phyloP scores from a whole-genome alignment of 2,329 filamentous ascomycete species.

The Drechslerella dactyloides region DNA sequence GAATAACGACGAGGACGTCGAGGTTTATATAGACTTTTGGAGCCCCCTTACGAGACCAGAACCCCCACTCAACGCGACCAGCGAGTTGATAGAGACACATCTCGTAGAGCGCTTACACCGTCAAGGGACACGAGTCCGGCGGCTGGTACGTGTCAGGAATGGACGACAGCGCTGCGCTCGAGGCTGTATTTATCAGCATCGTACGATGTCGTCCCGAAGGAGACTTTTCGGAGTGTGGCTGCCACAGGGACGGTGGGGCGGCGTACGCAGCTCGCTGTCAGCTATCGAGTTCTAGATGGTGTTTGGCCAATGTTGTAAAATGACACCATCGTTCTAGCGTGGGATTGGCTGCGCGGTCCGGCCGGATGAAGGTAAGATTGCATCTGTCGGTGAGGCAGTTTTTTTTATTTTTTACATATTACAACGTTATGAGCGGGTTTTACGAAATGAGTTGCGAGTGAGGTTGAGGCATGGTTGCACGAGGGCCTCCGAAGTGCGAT shows the following conservation, averaged over 20 bases:
- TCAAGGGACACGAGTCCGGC: not conserved
- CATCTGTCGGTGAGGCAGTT: no score
- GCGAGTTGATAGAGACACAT: no score
- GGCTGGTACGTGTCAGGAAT: slow-evolving; percentile 24
- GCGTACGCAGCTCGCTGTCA: not conserved
- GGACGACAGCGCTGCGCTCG: not conserved
- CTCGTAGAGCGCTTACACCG: no score
- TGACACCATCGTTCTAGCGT: not conserved
- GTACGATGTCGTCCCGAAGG: slow-evolving; percentile 44
- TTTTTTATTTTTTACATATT: no score
- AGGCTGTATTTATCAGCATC: slow-evolving; percentile 47
- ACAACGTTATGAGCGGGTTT: not conserved
- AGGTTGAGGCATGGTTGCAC: not conserved
- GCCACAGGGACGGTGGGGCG: slow-evolving; percentile 24
- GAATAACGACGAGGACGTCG: not conserved
- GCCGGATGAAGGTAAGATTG: no score
- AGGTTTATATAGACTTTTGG: slow-evolving; percentile 1
- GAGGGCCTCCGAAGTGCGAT: not conserved
- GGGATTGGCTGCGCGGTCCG: not conserved
- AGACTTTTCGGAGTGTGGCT: slow-evolving; percentile 49
- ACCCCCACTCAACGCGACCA: no score
- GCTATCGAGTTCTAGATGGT: not conserved
- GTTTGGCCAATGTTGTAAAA: not conserved
- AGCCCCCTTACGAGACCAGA: no score
- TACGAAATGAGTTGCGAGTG: not conserved